These are phyloP conservation scores for Aspergillus piperis DNA, from an alignment of 2,329 filamentous ascomycete genomes.

Conservation along the genomic window DNA sequence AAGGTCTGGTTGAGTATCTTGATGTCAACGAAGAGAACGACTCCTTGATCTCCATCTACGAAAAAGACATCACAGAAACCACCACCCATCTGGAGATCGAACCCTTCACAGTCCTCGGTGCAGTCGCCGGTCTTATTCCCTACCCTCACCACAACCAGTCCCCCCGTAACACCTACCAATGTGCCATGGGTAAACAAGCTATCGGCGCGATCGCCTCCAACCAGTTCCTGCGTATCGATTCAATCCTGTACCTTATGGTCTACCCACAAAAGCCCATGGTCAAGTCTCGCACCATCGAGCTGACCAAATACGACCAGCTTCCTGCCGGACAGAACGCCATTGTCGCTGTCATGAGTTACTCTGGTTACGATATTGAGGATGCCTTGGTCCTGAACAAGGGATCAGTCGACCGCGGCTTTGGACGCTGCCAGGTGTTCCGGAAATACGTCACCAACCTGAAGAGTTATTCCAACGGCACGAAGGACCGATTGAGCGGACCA, in stretches of 20 bases:
- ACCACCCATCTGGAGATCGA: conserved; percentile 97
- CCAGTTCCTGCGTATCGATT: conserved; percentile 96
- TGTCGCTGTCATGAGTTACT: conserved; percentile 99
- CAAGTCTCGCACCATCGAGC: conserved; percentile 92
- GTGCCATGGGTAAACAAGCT: conserved; percentile 99
- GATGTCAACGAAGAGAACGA: conserved; percentile 99
- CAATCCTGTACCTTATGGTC: conserved; percentile 91
- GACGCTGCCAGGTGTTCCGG: conserved; percentile 95
- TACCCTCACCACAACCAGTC: conserved; percentile 99
- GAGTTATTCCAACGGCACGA: conserved; percentile 79
- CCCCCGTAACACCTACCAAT: conserved; percentile 97
- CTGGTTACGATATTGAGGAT: conserved; percentile 99
- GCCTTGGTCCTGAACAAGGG: conserved; percentile 95
- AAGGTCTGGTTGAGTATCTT: conserved; percentile 91
- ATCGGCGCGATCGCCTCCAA: conserved; percentile 98
- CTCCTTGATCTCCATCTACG: conserved; percentile 86
- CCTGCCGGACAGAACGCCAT: conserved; percentile 96
- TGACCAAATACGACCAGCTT: conserved; percentile 95
- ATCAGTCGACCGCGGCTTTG: conserved; percentile 91
- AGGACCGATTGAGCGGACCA: conserved; percentile 61
- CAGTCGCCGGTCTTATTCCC: conserved; percentile 92
- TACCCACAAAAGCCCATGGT: conserved; percentile 98
- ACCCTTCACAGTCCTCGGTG: conserved; percentile 93
- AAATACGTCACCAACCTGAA: conserved; percentile 87
- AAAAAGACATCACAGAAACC: conserved; percentile 75